A percentile compares a stretch with the other conserved stretches of the same genome.
phyloP scores from a whole-genome alignment of 495 filamentous ascomycete species.

The Trichoderma erinaceum region DNA sequence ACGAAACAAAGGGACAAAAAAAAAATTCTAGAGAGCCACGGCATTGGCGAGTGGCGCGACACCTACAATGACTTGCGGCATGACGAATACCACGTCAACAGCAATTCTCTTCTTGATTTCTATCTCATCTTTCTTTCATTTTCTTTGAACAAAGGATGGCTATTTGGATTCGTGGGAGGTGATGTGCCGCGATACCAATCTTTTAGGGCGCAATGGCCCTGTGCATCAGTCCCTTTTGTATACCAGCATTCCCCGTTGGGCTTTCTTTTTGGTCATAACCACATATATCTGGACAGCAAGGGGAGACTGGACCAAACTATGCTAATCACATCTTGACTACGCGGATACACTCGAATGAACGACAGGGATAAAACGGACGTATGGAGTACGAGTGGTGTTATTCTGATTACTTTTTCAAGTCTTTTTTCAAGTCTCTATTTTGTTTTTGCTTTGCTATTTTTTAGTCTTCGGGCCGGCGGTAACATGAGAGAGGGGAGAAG shows the following conservation, averaged over 20 bases:
- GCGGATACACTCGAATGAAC: constrained; percentile 14
- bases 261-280: constrained; percentile 11
- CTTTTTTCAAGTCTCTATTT: background rate
- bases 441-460: background rate
- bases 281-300: constrained; percentile 9
- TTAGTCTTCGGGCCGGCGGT: background rate
- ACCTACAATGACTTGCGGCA: background rate
- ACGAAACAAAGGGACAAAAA: background rate
- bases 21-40: background rate
- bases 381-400: constrained; percentile 1
- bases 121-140: background rate
- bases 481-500: background rate
- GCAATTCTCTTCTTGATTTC: background rate
- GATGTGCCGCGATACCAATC: background rate
- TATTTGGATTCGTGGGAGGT: background rate
- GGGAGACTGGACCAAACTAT: constrained; percentile 6
- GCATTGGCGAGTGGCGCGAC: background rate
- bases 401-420: background rate
- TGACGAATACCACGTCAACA: background rate
- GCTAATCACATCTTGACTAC: constrained; percentile 12
- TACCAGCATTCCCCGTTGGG: constrained; percentile 7
- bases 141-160: background rate
- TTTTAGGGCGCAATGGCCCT: background rate
- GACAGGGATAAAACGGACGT: constrained; percentile 12
- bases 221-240: constrained; percentile 7